phyloP scores from a whole-genome alignment of 2,329 filamentous ascomycete species.

The Knoxdaviesia capensis region DNA sequence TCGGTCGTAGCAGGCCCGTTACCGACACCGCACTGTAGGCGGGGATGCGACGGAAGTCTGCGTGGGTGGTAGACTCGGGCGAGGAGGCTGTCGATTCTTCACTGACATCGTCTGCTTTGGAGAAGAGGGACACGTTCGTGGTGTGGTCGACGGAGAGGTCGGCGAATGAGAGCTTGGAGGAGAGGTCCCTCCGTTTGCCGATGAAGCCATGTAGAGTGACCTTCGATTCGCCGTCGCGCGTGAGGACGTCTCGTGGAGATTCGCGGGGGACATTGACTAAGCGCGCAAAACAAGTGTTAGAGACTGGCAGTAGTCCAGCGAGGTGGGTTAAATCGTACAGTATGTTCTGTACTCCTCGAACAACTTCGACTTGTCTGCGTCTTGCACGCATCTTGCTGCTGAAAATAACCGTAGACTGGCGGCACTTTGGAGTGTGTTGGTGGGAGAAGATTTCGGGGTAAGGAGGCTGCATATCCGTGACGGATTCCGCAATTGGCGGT shows the following conservation, averaged over 20 bases:
- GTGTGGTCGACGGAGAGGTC: slow-evolving; percentile 22
- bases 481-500: too few species aligned
- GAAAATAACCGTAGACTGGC: background rate
- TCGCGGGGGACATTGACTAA: too few species aligned
- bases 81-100: too few species aligned
- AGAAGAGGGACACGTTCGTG: slow-evolving; percentile 15
- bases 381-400: background rate
- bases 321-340: background rate
- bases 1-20: slow-evolving; percentile 15
- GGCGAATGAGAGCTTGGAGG: slow-evolving; percentile 51
- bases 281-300: background rate
- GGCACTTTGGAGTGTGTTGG: background rate
- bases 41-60: slow-evolving; percentile 22
- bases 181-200: slow-evolving; percentile 44
- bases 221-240: slow-evolving; percentile 2
- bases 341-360: slow-evolving; percentile 2
- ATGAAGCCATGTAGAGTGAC: slow-evolving; percentile 46
- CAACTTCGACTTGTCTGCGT: background rate
- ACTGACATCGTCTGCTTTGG: slow-evolving; percentile 12
- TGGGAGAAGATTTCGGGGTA: background rate
- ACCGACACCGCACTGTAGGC: slow-evolving; percentile 32
- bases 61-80: slow-evolving; percentile 11
- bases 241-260: background rate
- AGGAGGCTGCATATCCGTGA: too few species aligned
- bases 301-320: background rate